phyloP scores from a whole-genome alignment of 257 asterid species.

The Linderniella brevidens region DNA sequence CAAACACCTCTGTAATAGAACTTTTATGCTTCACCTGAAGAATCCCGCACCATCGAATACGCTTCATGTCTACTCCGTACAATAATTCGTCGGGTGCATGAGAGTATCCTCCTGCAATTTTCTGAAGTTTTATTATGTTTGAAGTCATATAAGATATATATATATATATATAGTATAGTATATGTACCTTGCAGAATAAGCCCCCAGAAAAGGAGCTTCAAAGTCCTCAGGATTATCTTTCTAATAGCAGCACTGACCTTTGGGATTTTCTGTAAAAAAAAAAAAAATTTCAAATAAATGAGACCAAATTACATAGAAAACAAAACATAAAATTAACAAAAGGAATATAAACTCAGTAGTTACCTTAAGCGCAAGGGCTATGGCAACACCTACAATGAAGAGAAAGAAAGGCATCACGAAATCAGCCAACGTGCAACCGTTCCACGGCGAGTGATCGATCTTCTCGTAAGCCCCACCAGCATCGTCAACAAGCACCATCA shows the following conservation, averaged over 20 bases:
- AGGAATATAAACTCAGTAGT: not conserved
- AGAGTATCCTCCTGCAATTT: constrained; percentile 66
- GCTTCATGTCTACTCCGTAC: constrained; percentile 72
- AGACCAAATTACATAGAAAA: no score
- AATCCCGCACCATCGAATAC: constrained; percentile 72
- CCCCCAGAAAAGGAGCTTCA: constrained; percentile 84
- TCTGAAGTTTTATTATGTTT: not conserved
- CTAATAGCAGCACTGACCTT: constrained; percentile 26
- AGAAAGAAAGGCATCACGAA: constrained; percentile 83
- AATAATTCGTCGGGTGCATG: constrained; percentile 53
- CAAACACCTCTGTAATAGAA: no score
- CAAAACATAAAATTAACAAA: not conserved
- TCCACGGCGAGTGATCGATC: constrained; percentile 91
- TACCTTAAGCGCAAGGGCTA: constrained; percentile 84
- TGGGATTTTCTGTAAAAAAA: constrained; percentile 65
- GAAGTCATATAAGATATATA: no score
- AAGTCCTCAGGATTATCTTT: constrained; percentile 50
- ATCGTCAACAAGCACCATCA: constrained; percentile 83
- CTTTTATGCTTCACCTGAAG: constrained; percentile 48
- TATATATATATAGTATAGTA: no score
- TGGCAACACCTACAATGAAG: constrained; percentile 83
- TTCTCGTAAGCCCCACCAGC: constrained; percentile 56
- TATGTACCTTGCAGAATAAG: constrained; percentile 54
- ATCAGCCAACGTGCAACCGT: constrained; percentile 85
- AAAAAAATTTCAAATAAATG: no score